phyloP scores from a whole-genome alignment of 345 rosid species.

The Salix purpurea region DNA sequence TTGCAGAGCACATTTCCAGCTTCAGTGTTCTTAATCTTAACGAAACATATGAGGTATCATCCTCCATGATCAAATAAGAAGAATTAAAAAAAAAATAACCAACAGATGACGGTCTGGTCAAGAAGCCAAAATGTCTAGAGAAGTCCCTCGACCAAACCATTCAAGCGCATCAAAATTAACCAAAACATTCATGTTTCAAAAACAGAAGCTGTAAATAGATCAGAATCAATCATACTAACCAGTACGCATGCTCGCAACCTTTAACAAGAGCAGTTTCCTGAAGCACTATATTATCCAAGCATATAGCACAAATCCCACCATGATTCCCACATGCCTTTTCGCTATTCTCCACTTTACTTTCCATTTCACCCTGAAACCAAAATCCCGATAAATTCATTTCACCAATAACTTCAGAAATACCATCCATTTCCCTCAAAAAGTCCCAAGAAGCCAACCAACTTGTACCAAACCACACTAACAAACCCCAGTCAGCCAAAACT shows the following conservation, averaged over 20 bases:
- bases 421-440: background rate
- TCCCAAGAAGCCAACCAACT: background rate
- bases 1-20: background rate
- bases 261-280: slow-evolving; percentile 87
- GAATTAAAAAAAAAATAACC: background rate
- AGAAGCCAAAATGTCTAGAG: background rate
- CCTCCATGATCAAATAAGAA: background rate
- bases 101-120: background rate
- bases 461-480: background rate
- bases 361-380: slow-evolving; percentile 43
- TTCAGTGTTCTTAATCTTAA: background rate
- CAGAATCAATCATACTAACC: slow-evolving; percentile 35
- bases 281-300: slow-evolving; percentile 74
- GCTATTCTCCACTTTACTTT: slow-evolving; percentile 13
- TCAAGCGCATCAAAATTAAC: background rate
- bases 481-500: background rate
- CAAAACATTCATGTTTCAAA: background rate
- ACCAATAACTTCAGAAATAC: background rate
- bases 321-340: slow-evolving; percentile 52
- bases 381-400: background rate
- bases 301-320: slow-evolving; percentile 79
- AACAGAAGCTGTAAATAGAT: background rate
- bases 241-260: slow-evolving; percentile 97
- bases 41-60: background rate
- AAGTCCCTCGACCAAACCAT: background rate